phyloP scores from a whole-genome alignment of 805 yeast genomes.

The Suhomyces prunicola region DNA sequence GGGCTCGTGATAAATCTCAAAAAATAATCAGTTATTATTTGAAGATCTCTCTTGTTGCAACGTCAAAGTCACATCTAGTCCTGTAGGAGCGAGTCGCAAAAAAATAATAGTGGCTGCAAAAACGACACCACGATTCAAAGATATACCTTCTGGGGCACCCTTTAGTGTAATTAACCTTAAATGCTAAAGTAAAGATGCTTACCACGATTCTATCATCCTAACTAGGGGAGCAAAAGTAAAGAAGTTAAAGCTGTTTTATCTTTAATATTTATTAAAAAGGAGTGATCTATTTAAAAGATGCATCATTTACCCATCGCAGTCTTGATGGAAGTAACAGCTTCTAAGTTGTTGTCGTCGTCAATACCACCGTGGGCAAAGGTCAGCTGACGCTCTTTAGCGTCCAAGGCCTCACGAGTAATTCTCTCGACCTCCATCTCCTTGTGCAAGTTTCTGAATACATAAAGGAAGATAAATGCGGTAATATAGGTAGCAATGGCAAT shows the following conservation, averaged over 20 bases:
- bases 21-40: not conserved
- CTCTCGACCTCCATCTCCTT: slow-evolving; percentile 38
- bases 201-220: no score
- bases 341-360: slow-evolving; percentile 20
- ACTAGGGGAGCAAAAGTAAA: no score
- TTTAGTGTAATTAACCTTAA: not conserved
- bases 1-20: not conserved
- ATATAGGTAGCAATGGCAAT: slow-evolving; percentile 35
- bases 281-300: not conserved
- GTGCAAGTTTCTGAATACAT: slow-evolving; percentile 39
- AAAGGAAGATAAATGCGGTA: slow-evolving; percentile 30
- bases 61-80: not conserved
- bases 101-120: not conserved
- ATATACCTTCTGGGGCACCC: not conserved
- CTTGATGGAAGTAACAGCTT: slow-evolving; percentile 27
- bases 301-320: slow-evolving; percentile 26
- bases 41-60: not conserved
- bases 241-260: not conserved
- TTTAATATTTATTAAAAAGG: not conserved
- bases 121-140: not conserved
- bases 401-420: slow-evolving; percentile 20
- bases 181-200: not conserved
- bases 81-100: not conserved
- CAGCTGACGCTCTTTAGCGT: not conserved
- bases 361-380: slow-evolving; percentile 14